Evolutionary conservation across 225 moss, liverwort and hornwort genomes (phyloP).

Genomic region (Polytrichum formosum): DNA sequence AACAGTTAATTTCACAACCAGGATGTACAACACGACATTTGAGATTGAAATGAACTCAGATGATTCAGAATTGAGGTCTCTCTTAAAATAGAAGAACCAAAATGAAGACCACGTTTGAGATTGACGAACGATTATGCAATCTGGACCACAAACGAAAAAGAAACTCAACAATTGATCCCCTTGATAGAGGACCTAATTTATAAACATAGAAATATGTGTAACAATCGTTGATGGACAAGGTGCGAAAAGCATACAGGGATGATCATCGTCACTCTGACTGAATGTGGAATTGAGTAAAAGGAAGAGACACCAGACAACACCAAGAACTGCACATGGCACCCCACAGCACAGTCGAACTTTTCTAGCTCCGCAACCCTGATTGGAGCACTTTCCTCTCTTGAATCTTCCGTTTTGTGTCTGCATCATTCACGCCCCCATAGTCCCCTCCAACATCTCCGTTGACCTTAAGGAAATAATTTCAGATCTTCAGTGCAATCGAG

Average conservation of each 20-base stretch:
- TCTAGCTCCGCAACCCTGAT: conserved; percentile 2
- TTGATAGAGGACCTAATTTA: no score
- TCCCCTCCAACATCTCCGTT: conserved; percentile 6
- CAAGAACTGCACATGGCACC: conserved; percentile 11
- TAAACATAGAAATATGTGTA: neutral
- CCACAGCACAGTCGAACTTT: conserved; percentile 13
- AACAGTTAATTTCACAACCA: neutral
- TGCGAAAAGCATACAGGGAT: conserved; percentile 1
- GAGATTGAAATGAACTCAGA: no score
- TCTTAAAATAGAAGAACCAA: no score
- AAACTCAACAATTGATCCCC: neutral
- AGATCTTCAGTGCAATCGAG: neutral
- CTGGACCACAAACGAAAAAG: neutral
- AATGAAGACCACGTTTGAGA: neutral
- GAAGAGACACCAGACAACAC: conserved; percentile 6
- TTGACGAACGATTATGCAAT: neutral
- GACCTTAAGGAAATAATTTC: neutral
- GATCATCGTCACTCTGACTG: conserved; percentile 8
- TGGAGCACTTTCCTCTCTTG: conserved; percentile 1
- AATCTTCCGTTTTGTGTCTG: conserved; percentile 11
- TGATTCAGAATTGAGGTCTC: no score
- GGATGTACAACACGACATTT: no score
- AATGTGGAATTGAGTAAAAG: conserved; percentile 10
- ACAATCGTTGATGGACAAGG: neutral
- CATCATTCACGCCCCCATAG: conserved; percentile 12